phyloP scores from a whole-genome alignment of 1,284 basidiomycete species.

The Irpex rosettiformis region DNA sequence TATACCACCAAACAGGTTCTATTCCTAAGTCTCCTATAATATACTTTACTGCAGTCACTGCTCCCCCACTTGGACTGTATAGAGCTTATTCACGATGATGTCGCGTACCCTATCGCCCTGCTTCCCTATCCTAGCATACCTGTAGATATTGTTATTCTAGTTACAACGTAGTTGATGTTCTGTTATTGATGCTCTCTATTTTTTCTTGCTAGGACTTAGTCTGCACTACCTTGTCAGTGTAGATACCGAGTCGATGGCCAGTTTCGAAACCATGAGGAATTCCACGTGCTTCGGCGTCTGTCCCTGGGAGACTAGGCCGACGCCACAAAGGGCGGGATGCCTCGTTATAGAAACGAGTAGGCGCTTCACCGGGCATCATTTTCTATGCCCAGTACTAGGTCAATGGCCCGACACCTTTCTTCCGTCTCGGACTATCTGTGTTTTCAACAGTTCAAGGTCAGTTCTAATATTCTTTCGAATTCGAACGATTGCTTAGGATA shows the following conservation, averaged over 20 bases:
- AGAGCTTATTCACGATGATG: background rate
- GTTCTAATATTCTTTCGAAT: background rate
- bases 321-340: slow-evolving; percentile 1
- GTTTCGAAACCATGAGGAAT: too few species aligned
- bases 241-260: too few species aligned
- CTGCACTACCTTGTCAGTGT: too few species aligned
- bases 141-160: background rate
- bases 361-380: background rate
- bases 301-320: too few species aligned
- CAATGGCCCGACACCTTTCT: too few species aligned
- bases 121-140: background rate
- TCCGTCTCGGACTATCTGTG: too few species aligned
- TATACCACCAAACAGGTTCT: slow-evolving; percentile 21
- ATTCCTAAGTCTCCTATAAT: slow-evolving; percentile 10
- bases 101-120: background rate
- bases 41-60: background rate
- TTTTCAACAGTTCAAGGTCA: background rate
- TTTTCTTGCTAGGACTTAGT: background rate
- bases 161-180: too few species aligned
- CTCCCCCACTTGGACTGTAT: background rate
- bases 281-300: too few species aligned
- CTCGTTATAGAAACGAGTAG: background rate
- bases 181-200: background rate
- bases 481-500: background rate
- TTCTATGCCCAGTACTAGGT: too few species aligned